Conservation (phyloP, 164 flowering plant species). For the Piper betle region DNA sequence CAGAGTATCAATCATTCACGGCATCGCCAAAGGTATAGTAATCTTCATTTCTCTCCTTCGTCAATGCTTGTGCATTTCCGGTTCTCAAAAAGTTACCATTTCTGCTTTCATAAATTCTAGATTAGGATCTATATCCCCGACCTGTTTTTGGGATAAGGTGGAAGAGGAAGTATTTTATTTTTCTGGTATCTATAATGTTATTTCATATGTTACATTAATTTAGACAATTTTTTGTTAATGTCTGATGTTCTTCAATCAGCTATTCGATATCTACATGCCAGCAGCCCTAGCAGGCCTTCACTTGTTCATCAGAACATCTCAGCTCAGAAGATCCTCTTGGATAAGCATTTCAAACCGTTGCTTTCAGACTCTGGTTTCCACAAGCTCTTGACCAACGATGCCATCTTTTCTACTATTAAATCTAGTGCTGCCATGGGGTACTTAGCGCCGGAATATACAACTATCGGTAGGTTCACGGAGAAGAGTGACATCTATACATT, state of each 20-base stretch:
- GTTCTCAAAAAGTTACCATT: not conserved
- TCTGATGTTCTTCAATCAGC: conserved; percentile 30
- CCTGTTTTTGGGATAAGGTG: no score
- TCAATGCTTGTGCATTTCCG: not conserved
- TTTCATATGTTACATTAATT: no score
- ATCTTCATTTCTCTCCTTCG: conserved; percentile 2
- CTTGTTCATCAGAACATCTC: conserved; percentile 78
- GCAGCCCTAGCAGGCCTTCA: conserved; percentile 36
- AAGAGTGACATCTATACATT: conserved; percentile 87
- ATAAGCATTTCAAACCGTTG: conserved; percentile 46
- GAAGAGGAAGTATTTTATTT: no score
- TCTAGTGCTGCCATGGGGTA: conserved; percentile 97
- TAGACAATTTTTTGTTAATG: not conserved
- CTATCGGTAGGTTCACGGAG: conserved; percentile 76
- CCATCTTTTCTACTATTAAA: conserved; percentile 74
- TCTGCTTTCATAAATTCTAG: no score
- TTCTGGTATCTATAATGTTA: no score
- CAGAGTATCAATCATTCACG: conserved; percentile 58
- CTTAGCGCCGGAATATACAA: conserved; percentile 86
- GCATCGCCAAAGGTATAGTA: conserved; percentile 74
- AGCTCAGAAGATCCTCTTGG: conserved; percentile 76
- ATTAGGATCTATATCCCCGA: no score
- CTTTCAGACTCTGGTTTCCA: conserved; percentile 71
- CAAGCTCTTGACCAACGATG: conserved; percentile 76
- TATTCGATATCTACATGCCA: conserved; percentile 56